Percentiles rank a stretch among this genome's conserved stretches.
Evolutionary conservation across 2,329 filamentous ascomycete genomes (phyloP).

Genomic region (Cadophora malorum): DNA sequence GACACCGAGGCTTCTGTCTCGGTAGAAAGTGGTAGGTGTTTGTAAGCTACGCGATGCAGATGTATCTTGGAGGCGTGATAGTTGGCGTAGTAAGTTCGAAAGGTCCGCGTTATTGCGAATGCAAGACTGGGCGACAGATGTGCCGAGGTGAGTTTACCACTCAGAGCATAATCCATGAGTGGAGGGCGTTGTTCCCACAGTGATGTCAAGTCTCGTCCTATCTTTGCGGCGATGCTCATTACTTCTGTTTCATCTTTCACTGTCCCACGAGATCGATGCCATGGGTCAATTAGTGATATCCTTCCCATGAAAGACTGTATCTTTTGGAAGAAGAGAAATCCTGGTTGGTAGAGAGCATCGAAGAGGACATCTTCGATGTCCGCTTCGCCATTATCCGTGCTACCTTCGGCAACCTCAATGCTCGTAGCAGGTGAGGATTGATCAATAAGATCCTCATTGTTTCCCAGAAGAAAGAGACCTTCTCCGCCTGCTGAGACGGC

Average conservation of each 20-base stretch:
- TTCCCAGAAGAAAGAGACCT: constrained; percentile 57
- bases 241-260: constrained; percentile 65
- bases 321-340: constrained; percentile 63
- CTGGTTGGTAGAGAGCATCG: constrained; percentile 60
- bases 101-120: constrained; percentile 57
- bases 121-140: constrained; percentile 57
- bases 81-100: constrained; percentile 61
- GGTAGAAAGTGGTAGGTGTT: constrained; percentile 52
- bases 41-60: constrained; percentile 63
- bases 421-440: constrained; percentile 53
- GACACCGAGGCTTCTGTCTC: constrained; percentile 55
- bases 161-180: constrained; percentile 62
- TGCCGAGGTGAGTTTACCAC: constrained; percentile 55
- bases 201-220: constrained; percentile 56
- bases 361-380: constrained; percentile 56
- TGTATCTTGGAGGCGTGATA: constrained; percentile 63
- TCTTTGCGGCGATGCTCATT: constrained; percentile 59
- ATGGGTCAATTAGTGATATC: constrained; percentile 62
- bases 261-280: constrained; percentile 61
- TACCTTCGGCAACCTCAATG: constrained; percentile 40
- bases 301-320: constrained; percentile 63
- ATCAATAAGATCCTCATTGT: constrained; percentile 53
- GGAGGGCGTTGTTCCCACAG: constrained; percentile 58
- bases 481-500: constrained; percentile 63
- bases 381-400: constrained; percentile 38